Evolutionary conservation across 331 rosid genomes (phyloP).

Genomic region (Spiraea crenata): DNA sequence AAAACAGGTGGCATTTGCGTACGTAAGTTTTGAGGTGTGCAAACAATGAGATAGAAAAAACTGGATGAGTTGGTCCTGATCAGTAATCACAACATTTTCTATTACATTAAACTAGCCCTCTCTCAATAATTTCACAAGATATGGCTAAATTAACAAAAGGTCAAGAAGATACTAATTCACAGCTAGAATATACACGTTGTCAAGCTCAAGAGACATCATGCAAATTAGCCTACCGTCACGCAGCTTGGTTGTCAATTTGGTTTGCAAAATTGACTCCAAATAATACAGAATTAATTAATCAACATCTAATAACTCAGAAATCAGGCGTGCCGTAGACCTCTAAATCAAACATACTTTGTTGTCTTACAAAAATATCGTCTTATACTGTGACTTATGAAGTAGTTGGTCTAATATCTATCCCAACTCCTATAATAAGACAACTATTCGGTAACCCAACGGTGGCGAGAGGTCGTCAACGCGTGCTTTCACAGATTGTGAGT

Average conservation of each 20-base stretch:
- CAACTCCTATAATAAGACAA: no score
- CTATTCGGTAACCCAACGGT: no score
- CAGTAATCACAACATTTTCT: neutral
- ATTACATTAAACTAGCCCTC: neutral
- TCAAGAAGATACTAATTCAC: neutral
- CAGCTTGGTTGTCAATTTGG: constrained; percentile 11
- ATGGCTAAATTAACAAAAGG: neutral
- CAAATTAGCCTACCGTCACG: neutral
- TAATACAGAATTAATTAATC: neutral
- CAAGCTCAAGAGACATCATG: neutral
- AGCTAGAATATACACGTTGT: constrained; percentile 9
- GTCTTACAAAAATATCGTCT: neutral
- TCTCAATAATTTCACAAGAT: constrained; percentile 14
- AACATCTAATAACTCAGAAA: neutral
- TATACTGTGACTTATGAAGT: neutral
- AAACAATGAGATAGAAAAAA: neutral
- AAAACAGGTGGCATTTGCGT: neutral
- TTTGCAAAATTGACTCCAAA: constrained; percentile 1
- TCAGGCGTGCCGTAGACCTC: constrained; percentile 19
- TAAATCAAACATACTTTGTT: neutral
- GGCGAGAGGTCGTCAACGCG: no score
- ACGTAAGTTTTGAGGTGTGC: neutral
- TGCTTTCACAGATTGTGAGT: no score
- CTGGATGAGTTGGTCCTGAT: neutral
- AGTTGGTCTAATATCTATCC: no score